Percentiles rank a stretch among this genome's conserved stretches.
phyloP scores from a whole-genome alignment of 169 alveolate genomes.

The Cryptosporidium tyzzeri region DNA sequence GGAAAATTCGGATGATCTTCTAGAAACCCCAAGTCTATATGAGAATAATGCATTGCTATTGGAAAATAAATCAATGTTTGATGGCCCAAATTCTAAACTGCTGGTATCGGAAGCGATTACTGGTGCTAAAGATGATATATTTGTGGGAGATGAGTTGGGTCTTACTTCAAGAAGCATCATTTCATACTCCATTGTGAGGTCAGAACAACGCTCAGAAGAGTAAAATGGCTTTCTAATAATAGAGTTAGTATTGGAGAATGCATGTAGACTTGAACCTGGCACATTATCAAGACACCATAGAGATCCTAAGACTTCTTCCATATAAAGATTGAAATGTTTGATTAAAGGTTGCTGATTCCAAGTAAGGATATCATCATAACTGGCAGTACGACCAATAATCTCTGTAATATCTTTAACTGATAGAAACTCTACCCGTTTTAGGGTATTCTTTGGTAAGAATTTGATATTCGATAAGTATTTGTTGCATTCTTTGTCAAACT shows the following conservation, averaged over 20 bases:
- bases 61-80: neutral
- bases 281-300: slow-evolving; percentile 70
- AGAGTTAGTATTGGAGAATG: neutral
- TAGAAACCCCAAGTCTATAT: slow-evolving; percentile 19
- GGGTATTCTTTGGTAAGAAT: slow-evolving; percentile 40
- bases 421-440: slow-evolving; percentile 57
- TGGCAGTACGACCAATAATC: slow-evolving; percentile 27
- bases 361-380: slow-evolving; percentile 33
- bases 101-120: slow-evolving; percentile 45
- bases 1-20: slow-evolving; percentile 12
- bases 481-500: slow-evolving; percentile 51
- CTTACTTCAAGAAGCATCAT: slow-evolving; percentile 75
- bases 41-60: slow-evolving; percentile 3
- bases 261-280: slow-evolving; percentile 43
- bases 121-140: slow-evolving; percentile 13
- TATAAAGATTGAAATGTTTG: slow-evolving; percentile 42
- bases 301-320: slow-evolving; percentile 68
- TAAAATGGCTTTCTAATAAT: slow-evolving; percentile 39
- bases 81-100: slow-evolving; percentile 38
- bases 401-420: slow-evolving; percentile 55
- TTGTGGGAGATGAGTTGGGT: slow-evolving; percentile 61
- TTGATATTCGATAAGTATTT: slow-evolving; percentile 23
- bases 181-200: slow-evolving; percentile 65
- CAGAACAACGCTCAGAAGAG: slow-evolving; percentile 65
- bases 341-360: slow-evolving; percentile 76